Percentiles rank a stretch among this genome's conserved stretches.
Evolutionary conservation across 345 rosid genomes (phyloP).

Genomic region (Syzygium aromaticum): DNA sequence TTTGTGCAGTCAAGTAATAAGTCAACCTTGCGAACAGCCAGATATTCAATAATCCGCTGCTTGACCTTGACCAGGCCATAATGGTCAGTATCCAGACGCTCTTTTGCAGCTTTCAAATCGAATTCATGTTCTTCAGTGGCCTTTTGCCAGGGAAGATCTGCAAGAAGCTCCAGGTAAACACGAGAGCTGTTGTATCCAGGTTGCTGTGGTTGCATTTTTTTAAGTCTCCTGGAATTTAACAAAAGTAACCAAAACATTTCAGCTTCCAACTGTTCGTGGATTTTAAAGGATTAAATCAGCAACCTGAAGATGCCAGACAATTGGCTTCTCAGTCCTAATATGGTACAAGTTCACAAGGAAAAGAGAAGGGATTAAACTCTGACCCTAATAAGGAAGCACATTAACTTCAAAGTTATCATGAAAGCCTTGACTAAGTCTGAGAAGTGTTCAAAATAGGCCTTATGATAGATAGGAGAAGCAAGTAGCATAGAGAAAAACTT

Average conservation of each 20-base stretch:
- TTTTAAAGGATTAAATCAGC: not conserved
- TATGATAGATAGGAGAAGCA: not conserved
- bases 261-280: not conserved
- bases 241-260: slow-evolving; percentile 1
- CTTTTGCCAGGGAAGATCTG: slow-evolving; percentile 96
- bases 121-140: slow-evolving; percentile 78
- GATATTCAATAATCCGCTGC: slow-evolving; percentile 94
- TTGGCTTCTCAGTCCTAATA: not conserved
- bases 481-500: not conserved
- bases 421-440: not conserved
- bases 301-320: not conserved
- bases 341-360: not conserved
- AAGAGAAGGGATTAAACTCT: not conserved
- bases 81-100: slow-evolving; percentile 91
- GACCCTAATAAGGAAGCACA: not conserved
- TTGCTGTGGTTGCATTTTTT: slow-evolving; percentile 99
- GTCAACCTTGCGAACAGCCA: slow-evolving; percentile 94
- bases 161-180: slow-evolving; percentile 91
- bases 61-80: slow-evolving; percentile 87
- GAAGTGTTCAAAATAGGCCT: not conserved
- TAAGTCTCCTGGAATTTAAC: slow-evolving; percentile 64
- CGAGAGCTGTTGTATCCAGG: slow-evolving; percentile 98
- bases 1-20: not conserved
- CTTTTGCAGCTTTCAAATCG: slow-evolving; percentile 86
- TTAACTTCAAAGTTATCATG: not conserved